These are phyloP conservation scores for Ogataea kodamae DNA, from an alignment of 805 yeast species.

Conservation along the genomic window DNA sequence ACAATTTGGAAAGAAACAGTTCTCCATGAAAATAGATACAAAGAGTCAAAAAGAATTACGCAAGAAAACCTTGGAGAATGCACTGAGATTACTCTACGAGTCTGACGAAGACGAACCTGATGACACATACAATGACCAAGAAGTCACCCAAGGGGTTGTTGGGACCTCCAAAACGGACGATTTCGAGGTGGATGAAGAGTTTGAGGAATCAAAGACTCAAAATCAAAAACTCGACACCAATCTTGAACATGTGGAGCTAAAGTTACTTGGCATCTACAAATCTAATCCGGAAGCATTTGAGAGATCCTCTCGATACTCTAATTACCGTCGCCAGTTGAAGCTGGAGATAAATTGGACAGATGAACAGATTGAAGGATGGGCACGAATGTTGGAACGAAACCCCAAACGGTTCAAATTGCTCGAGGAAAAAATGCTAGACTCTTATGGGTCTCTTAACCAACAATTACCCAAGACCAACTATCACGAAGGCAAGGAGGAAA, in stretches of 20 bases:
- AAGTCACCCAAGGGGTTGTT: conserved; percentile 30
- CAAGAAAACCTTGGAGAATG: conserved; percentile 52
- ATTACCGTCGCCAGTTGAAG: conserved; percentile 49
- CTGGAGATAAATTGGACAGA: conserved; percentile 67
- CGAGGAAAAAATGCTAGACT: conserved; percentile 56
- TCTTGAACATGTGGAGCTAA: conserved; percentile 48
- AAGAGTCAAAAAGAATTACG: conserved; percentile 41
- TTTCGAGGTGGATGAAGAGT: conserved; percentile 27
- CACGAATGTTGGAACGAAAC: conserved; percentile 62
- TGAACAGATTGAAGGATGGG: conserved; percentile 95
- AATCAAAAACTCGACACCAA: conserved; percentile 22
- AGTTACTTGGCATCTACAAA: conserved; percentile 54
- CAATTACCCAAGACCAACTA: conserved; percentile 10
- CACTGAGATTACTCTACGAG: conserved; percentile 61
- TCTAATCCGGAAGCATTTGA: conserved; percentile 48
- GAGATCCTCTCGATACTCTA: conserved; percentile 43
- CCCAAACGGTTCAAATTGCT: conserved; percentile 59
- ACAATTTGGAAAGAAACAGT: conserved; percentile 36
- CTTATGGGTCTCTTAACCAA: conserved; percentile 34
- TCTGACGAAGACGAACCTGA: conserved; percentile 85
- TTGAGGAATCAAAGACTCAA: conserved; percentile 11
- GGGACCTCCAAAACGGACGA: conserved; percentile 28
- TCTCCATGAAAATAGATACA: conserved; percentile 14
- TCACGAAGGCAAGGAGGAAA: conserved; percentile 16
- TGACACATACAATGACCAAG: conserved; percentile 66